Percentiles rank a stretch among this genome's conserved stretches.
Conservation (phyloP, 306 rosid species). For the Prunus salicina region DNA sequence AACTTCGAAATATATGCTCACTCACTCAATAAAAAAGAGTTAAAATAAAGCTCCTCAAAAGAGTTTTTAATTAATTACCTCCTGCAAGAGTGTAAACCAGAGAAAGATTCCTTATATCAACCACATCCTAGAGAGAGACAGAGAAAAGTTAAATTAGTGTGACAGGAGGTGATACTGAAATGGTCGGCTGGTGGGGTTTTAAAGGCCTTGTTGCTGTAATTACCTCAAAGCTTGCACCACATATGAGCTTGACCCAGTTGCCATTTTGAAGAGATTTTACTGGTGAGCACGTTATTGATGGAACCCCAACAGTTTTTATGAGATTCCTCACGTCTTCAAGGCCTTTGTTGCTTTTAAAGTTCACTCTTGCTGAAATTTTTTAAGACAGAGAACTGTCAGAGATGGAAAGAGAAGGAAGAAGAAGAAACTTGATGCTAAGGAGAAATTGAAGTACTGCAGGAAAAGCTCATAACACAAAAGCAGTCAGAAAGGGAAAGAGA, state of each 20-base stretch:
- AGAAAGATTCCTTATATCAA: slow-evolving; percentile 82
- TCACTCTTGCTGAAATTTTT: slow-evolving; percentile 19
- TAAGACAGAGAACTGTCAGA: background rate
- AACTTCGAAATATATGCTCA: background rate
- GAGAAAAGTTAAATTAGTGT: background rate
- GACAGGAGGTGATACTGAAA: background rate
- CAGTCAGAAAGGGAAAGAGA: background rate
- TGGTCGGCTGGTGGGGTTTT: background rate
- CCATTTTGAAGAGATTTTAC: slow-evolving; percentile 46
- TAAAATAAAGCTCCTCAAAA: background rate
- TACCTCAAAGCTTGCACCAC: slow-evolving; percentile 87
- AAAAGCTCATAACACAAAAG: background rate
- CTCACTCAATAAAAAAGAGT: background rate
- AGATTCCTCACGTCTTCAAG: slow-evolving; percentile 40
- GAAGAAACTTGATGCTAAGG: background rate
- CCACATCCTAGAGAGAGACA: slow-evolving; percentile 56
- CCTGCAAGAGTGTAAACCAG: slow-evolving; percentile 96
- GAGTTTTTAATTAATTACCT: slow-evolving; percentile 35
- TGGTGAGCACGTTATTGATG: slow-evolving; percentile 50
- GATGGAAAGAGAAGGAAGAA: background rate
- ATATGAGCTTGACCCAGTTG: slow-evolving; percentile 65
- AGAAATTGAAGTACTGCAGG: background rate
- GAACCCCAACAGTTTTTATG: slow-evolving; percentile 33
- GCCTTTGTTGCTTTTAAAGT: slow-evolving; percentile 12
- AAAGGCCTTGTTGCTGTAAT: background rate